Base-by-base conservation (phyloP, 2,329 filamentous ascomycete genomes). In the Verticillium klebahnii region DNA sequence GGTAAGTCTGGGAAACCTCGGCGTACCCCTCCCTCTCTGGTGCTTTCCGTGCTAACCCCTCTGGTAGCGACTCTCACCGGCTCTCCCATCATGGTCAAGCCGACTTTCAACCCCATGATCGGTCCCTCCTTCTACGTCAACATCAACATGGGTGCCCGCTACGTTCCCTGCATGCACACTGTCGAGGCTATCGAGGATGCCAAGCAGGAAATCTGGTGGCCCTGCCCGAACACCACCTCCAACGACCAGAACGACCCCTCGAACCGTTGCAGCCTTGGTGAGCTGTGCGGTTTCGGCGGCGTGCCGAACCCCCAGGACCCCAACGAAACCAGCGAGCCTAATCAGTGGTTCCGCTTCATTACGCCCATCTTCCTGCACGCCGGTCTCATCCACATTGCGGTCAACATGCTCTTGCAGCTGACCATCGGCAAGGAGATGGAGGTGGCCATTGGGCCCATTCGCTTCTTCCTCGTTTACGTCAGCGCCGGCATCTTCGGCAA, bases 341-440 rank as follows among this genome's bases (percentile, higher is more conserved):
- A 98, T 72, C 95, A 99, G 74, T 99, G 95, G 95, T 99, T 86
- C 77, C 90, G 95, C 64, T 98, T 99, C 79, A 97, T 99, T 71
- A 80, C 89, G 1, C 94, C 95, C 45, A 97, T 99, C 64, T 99
- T 99, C 78, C 80, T 99, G 69, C 95, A 99, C 71, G 93, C 92
- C 1, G 95, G 95, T 15, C 78, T 99, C 61, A 89, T 99, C 65
- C 95, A 99, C 72, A 97, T 99, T 62, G 91, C 87, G 17, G 97
- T 98, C 83, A 99, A 99, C 76, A 83, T 99, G 77, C 83, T 98
- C 8, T 83, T 97, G 25, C 95, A 99, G 74, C 77, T 97, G 70
- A 96, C 92, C 0, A 85, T 98, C 61, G 95, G 90, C 34, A 88
- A 90, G 50, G 95, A 99, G 69, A 96, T 99, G 86, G 95, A 99